Base-by-base conservation (phyloP, 495 filamentous ascomycete species). In the Neurospora sp. region DNA sequence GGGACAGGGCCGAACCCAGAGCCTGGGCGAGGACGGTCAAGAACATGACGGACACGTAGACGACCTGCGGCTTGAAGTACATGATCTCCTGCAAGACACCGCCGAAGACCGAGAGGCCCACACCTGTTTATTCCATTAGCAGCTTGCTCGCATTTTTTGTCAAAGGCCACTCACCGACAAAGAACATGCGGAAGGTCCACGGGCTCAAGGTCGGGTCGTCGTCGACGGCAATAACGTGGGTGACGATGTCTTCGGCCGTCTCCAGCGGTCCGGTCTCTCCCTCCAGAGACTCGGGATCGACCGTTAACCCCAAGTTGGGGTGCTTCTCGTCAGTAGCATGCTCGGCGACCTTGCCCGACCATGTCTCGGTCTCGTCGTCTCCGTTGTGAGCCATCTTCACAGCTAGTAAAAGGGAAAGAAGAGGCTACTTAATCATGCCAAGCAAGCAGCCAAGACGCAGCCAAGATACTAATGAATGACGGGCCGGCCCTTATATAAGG, bases 31-130 rank as follows among this genome's bases (percentile, higher is more conserved):
- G 73, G 48, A 85, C 83, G 5, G 81, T 80, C 75, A 85, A 74
- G 75, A 85, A 85, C 22, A 85, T 78, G 12, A 79, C 72, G 9
- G 83, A 85, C 45, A 85, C 82, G 61, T 73, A 79, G 72, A 85
- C 81, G 38, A 75, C 76, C 71, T 85, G 82, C n/a, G 83, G 83
- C 76, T 85, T 85, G 80, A 85, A 85, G 75, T 84, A 83, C 76
- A 78, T 84, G 76, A 85, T 85, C 10, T 68, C 70, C 74, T 75
- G 74, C 37, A 75, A 72, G 14, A 80, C 79, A 20, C 68, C 70
- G 22, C 76, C 81, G 68, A 82, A 82, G 42, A 77, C 70, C 3
- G 79, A 75, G 27, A 82, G 70, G 68, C 81, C 81, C 27, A 74
- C 35, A 40, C 81, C 81, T 82, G 35, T 12, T 12, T 1, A 71